phyloP scores from a whole-genome alignment of 345 rosid genomes.

The Syzygium aqueum region DNA sequence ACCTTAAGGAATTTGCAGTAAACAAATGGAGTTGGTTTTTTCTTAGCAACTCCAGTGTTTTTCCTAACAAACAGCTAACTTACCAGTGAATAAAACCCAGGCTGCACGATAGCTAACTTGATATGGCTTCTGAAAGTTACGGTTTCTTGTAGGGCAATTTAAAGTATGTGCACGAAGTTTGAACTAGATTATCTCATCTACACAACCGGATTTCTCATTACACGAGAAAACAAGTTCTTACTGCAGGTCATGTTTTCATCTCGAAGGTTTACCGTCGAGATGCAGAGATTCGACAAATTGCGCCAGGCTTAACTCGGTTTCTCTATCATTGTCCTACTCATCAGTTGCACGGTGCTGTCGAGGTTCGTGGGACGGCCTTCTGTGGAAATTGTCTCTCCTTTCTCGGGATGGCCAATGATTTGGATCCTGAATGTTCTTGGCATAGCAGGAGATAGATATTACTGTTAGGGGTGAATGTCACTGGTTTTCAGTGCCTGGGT shows the following conservation, averaged over 20 bases:
- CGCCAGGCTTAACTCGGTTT: constrained; percentile 28
- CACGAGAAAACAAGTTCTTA: neutral
- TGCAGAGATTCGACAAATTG: constrained; percentile 86
- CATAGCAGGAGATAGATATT: neutral
- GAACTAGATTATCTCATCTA: neutral
- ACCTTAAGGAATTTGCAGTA: neutral
- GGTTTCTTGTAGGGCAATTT: neutral
- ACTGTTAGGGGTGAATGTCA: no score
- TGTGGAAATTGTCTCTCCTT: neutral
- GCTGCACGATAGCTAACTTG: neutral
- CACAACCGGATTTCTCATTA: neutral
- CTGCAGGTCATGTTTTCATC: neutral
- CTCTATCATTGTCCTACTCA: constrained; percentile 39
- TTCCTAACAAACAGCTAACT: neutral
- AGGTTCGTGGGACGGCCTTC: constrained; percentile 37
- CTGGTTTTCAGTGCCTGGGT: no score
- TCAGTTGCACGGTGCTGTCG: constrained; percentile 90
- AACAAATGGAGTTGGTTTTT: neutral
- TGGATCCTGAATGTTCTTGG: neutral
- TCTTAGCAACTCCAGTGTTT: neutral
- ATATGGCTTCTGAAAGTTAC: neutral
- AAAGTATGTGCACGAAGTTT: neutral
- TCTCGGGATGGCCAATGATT: neutral
- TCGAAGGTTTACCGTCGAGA: constrained; percentile 84
- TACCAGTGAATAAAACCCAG: neutral